A percentile compares a stretch with the other conserved stretches of the same genome.
phyloP scores from a whole-genome alignment of 108 stramenopile genomes.

The Cyclotella cryptica region DNA sequence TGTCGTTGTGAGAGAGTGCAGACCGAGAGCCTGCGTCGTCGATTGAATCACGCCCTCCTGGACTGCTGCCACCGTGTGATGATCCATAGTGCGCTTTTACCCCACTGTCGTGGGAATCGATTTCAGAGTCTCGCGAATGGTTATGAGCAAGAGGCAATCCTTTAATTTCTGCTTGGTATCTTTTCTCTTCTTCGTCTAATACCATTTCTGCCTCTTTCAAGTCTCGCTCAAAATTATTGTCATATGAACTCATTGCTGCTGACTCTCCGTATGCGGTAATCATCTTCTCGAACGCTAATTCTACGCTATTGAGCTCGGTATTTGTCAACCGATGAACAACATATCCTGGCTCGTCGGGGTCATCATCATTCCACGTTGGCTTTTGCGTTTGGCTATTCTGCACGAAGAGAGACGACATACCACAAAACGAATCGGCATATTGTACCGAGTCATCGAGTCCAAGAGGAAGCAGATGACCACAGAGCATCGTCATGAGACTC shows the following conservation, averaged over 20 bases:
- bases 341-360: slow-evolving; percentile 83
- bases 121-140: slow-evolving; percentile 17
- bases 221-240: slow-evolving; percentile 78
- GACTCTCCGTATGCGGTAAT: slow-evolving; percentile 58
- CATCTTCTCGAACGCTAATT: slow-evolving; percentile 75
- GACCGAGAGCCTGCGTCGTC: neutral
- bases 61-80: neutral
- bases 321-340: slow-evolving; percentile 72
- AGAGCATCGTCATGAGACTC: slow-evolving; percentile 75
- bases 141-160: neutral
- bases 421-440: slow-evolving; percentile 14
- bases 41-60: neutral
- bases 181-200: slow-evolving; percentile 61
- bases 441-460: slow-evolving; percentile 52
- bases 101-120: slow-evolving; percentile 27
- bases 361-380: slow-evolving; percentile 75
- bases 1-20: slow-evolving; percentile 5
- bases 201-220: slow-evolving; percentile 71
- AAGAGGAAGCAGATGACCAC: slow-evolving; percentile 74
- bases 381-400: slow-evolving; percentile 23
- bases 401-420: slow-evolving; percentile 21
- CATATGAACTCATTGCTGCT: slow-evolving; percentile 13
- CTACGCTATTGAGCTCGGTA: slow-evolving; percentile 66
- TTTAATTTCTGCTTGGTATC: slow-evolving; percentile 29
- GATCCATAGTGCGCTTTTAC: slow-evolving; percentile 37